These are phyloP conservation scores for Beauveria pseudobassiana DNA, from an alignment of 2,329 filamentous ascomycete species.

Conservation along the genomic window DNA sequence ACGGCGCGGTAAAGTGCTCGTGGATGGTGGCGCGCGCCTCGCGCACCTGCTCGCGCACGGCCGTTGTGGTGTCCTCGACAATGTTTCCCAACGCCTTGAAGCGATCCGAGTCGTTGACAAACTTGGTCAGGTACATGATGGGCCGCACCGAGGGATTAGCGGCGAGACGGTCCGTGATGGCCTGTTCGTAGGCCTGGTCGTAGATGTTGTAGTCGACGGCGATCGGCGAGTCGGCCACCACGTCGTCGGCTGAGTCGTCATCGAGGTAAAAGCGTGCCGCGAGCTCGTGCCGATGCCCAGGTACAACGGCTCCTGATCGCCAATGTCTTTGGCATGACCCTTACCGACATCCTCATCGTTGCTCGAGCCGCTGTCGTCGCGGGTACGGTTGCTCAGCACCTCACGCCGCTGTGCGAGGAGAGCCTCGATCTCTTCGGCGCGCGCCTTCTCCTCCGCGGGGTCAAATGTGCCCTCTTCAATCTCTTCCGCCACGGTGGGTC, in stretches of 20 bases:
- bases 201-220: constrained; percentile 84
- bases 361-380: constrained; percentile 17
- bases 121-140: constrained; percentile 41
- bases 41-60: constrained; percentile 10
- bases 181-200: constrained; percentile 70
- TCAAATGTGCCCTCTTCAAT: constrained; percentile 14
- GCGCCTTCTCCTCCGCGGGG: constrained; percentile 27
- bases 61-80: constrained; percentile 23
- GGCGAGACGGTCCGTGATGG: constrained; percentile 68
- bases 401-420: constrained; percentile 40
- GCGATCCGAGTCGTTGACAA: constrained; percentile 37
- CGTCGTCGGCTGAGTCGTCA: constrained; percentile 28
- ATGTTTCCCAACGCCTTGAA: constrained; percentile 31
- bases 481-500: not conserved
- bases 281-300: constrained; percentile 70
- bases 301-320: constrained; percentile 56
- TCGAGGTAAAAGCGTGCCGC: constrained; percentile 35
- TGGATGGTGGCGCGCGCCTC: not conserved
- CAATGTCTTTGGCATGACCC: constrained; percentile 48
- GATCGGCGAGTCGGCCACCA: constrained; percentile 78
- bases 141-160: constrained; percentile 32
- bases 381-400: constrained; percentile 24
- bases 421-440: constrained; percentile 40
- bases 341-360: constrained; percentile 5
- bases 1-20: constrained; percentile 11